Evolutionary conservation across 1,284 basidiomycete genomes (phyloP), one percentile per base, ranked within the genome.

Genomic region (Ceraceosorus guamensis): DNA sequence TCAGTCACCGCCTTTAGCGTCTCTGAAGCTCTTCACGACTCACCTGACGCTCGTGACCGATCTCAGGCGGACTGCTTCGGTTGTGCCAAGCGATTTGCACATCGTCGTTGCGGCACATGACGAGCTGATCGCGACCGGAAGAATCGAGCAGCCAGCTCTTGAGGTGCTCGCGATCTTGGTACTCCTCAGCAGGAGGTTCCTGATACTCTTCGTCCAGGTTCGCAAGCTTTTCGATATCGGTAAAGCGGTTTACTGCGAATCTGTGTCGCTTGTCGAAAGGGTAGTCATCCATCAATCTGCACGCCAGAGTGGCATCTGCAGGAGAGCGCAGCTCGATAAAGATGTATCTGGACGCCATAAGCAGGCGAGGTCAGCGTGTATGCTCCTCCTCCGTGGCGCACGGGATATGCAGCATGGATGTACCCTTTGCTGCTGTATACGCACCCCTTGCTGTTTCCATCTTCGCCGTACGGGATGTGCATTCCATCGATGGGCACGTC

Each of bases 21-120:
- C 37, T 41, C 14, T 16, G n/a, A 18, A 14, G 31, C 35, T 32
- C 34, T 14, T 35, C 14, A 5, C 13, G 16, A 52, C 50, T 41
- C 39, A 52, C 50, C 37, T 41, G n/a, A n/a, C 44, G 46, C 56
- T 54, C 71, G 71, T 86, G 82, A 16, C 88, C 88, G 44, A 87
- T 76, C 77, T 96, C 91, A 69, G 87, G 85, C 63, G 87, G 85
- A 11, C 89, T 90, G 57, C 87, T 86, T 70, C 90, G 89, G 60
- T 89, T 89, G 75, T 96, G 91, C 93, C 92, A 99, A 67, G 85
- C 82, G 63, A 99, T 85, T 68, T 87, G 83, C 58, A 96, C 90
- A 62, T 93, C 88, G 73, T 93, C 88, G 57, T 87, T 89, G 52
- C 88, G 85, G 79, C 95, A 95, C 51, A 90, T 92, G 59, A 90